A percentile compares a stretch with the other conserved stretches of the same genome.
These are phyloP conservation scores for Acacia crassicarpa DNA, from an alignment of 306 rosid species.

Conservation along the genomic window DNA sequence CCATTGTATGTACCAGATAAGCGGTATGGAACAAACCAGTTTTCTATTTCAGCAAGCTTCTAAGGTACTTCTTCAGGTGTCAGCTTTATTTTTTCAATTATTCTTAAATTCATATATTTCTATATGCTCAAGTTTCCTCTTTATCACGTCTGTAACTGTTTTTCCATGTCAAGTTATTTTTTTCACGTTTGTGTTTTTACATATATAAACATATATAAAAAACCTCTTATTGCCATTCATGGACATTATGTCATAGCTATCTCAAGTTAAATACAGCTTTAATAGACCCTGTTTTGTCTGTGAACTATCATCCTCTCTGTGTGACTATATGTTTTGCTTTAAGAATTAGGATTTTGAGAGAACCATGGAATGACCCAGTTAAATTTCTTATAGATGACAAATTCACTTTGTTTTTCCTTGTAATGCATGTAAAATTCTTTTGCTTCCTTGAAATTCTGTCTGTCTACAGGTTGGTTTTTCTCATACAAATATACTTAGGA, in stretches of 20 bases:
- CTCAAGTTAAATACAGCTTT: conserved; percentile 5
- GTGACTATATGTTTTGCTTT: conserved; percentile 20
- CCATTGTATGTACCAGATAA: conserved; percentile 61
- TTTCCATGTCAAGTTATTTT: background rate
- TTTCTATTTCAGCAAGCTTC: conserved; percentile 98
- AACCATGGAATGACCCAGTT: background rate
- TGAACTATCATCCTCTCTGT: conserved; percentile 2
- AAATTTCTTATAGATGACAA: conserved; percentile 18
- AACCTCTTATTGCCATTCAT: background rate
- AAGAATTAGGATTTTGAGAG: background rate
- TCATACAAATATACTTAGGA: conserved; percentile 82
- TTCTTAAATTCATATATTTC: conserved; percentile 5
- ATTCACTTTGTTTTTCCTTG: conserved; percentile 1
- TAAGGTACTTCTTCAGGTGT: conserved; percentile 55
- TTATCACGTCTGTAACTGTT: background rate
- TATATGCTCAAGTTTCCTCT: background rate
- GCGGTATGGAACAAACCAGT: conserved; percentile 99
- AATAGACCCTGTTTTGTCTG: background rate
- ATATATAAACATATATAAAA: background rate
- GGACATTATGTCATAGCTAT: conserved; percentile 7
- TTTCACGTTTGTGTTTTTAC: background rate
- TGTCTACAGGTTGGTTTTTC: conserved; percentile 92
- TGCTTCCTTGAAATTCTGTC: conserved; percentile 7
- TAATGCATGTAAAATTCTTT: conserved; percentile 15
- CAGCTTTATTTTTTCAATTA: background rate